Conservation (phyloP, 2,329 filamentous ascomycete species). For the Aspergillus latus region DNA sequence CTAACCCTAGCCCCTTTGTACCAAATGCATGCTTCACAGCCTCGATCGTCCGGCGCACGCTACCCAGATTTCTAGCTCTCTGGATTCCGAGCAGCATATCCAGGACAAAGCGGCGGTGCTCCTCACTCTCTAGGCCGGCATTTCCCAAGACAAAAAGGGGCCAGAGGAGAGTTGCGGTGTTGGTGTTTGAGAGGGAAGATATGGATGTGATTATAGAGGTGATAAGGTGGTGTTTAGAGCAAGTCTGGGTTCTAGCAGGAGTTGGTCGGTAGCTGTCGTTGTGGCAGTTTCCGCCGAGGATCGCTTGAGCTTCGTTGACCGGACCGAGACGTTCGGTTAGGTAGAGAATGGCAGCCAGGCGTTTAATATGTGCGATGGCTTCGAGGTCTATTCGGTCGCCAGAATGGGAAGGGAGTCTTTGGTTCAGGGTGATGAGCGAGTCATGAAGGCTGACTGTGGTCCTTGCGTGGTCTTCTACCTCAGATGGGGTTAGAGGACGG, state of each 20-base stretch:
- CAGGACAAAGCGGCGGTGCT: conserved; percentile 31
- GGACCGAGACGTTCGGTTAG: conserved; percentile 19
- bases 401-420: conserved; percentile 22
- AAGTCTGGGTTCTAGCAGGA: neutral
- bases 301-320: neutral
- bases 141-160: conserved; percentile 29
- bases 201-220: conserved; percentile 22
- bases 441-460: neutral
- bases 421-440: neutral
- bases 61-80: conserved; percentile 29
- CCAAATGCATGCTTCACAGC: conserved; percentile 27
- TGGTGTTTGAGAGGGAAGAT: conserved; percentile 23
- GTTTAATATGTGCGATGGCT: conserved; percentile 31
- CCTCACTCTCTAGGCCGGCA: conserved; percentile 23
- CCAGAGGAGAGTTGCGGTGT: conserved; percentile 25
- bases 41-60: conserved; percentile 25
- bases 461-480: neutral
- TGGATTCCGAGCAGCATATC: conserved; percentile 27
- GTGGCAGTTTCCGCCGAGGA: neutral
- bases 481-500: neutral
- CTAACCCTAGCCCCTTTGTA: conserved; percentile 8
- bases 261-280: neutral
- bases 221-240: conserved; percentile 15
- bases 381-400: conserved; percentile 20
- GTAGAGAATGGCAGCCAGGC: conserved; percentile 32